Evolutionary conservation across 2,329 filamentous ascomycete genomes (phyloP).

Genomic region (Fusarium coicis): DNA sequence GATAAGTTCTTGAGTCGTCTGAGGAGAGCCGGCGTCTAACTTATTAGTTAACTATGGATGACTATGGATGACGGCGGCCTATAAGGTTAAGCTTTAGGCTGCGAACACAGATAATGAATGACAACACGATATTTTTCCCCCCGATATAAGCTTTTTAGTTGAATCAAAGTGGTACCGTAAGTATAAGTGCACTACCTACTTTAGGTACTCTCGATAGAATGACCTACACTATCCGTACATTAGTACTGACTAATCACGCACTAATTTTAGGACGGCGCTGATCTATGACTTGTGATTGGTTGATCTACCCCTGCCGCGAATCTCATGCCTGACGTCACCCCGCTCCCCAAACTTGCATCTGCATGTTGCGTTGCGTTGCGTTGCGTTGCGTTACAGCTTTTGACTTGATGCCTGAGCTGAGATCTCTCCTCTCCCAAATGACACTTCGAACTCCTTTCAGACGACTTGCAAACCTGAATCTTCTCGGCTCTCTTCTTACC

Average conservation of each 20-base stretch:
- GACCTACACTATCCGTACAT: too few species aligned
- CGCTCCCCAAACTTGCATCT: slow-evolving; percentile 35
- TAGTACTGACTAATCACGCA: too few species aligned
- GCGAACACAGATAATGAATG: too few species aligned
- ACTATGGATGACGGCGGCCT: too few species aligned
- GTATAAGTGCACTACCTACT: too few species aligned
- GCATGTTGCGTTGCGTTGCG: neutral
- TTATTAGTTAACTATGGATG: too few species aligned
- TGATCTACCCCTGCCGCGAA: neutral
- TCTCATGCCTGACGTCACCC: slow-evolving; percentile 47
- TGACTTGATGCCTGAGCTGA: slow-evolving; percentile 26
- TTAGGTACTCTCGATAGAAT: too few species aligned
- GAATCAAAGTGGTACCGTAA: neutral
- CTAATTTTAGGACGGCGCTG: neutral
- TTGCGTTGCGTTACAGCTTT: slow-evolving; percentile 3
- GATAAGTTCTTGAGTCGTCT: neutral
- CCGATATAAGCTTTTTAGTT: neutral
- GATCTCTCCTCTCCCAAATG: slow-evolving; percentile 34
- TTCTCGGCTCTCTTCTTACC: neutral
- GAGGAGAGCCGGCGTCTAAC: neutral
- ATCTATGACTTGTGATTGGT: slow-evolving; percentile 10
- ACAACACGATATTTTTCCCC: too few species aligned
- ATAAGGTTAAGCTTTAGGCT: too few species aligned
- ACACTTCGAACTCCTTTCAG: slow-evolving; percentile 18
- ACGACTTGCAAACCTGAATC: slow-evolving; percentile 8